Percentiles rank a stretch among this genome's conserved stretches.
Evolutionary conservation across 164 flowering plant species (phyloP).

Genomic region (Piper betle): DNA sequence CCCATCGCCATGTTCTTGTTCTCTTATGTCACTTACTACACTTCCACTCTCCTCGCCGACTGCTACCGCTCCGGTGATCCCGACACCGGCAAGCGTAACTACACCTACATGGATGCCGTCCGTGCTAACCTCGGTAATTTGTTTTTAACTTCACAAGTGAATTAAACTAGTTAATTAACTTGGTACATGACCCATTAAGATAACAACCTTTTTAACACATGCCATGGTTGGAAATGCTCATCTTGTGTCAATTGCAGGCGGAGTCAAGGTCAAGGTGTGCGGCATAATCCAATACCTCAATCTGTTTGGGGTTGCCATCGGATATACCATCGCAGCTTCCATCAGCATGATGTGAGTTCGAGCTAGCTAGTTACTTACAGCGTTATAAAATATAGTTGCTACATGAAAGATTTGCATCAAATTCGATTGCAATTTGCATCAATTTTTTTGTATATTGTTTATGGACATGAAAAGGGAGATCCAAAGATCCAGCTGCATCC

Average conservation of each 20-base stretch:
- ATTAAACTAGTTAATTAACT: not conserved
- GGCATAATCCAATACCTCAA: constrained; percentile 51
- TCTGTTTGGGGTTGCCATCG: constrained; percentile 52
- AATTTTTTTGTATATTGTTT: not conserved
- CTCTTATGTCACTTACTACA: constrained; percentile 36
- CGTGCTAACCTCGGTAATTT: constrained; percentile 37
- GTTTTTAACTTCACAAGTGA: not conserved
- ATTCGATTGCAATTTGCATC: not conserved
- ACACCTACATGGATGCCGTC: constrained; percentile 51
- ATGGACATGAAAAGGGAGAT: constrained; percentile 31
- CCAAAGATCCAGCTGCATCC: constrained; percentile 54
- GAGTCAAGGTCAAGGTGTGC: constrained; percentile 29
- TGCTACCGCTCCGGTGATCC: constrained; percentile 50
- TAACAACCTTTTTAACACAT: not conserved
- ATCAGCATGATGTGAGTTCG: constrained; percentile 58
- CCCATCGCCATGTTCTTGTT: constrained; percentile 41
- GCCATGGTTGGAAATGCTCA: not conserved
- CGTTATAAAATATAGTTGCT: no score
- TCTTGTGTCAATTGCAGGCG: constrained; percentile 14
- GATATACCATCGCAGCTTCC: constrained; percentile 64
- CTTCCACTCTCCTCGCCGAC: constrained; percentile 34
- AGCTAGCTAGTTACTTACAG: no score
- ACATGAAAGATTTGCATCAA: not conserved
- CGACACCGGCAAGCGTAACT: constrained; percentile 38
- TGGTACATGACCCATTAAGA: not conserved